phyloP scores from a whole-genome alignment of 1,284 basidiomycete species.

The Ustilago loliicola region DNA sequence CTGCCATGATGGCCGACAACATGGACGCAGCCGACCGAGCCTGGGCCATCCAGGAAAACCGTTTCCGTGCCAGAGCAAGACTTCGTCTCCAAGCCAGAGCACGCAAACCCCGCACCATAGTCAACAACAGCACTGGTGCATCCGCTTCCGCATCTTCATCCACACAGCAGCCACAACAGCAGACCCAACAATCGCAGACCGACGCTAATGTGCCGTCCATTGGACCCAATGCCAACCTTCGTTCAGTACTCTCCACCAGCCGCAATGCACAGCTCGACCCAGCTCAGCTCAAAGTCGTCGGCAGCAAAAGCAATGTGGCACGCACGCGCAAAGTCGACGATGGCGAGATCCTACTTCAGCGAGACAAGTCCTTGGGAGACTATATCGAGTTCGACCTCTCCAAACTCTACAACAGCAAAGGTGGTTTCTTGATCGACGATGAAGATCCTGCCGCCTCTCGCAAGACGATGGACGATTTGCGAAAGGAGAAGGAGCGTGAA shows the following conservation, averaged over 20 bases:
- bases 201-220: conserved; percentile 26
- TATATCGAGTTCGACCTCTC: conserved; percentile 70
- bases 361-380: conserved; percentile 65
- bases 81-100: conserved; percentile 42
- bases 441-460: conserved; percentile 34
- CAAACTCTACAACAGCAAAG: conserved; percentile 67
- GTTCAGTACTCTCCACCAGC: conserved; percentile 43
- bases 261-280: conserved; percentile 54
- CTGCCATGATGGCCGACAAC: conserved; percentile 23
- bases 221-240: conserved; percentile 52
- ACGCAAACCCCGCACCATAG: conserved; percentile 22
- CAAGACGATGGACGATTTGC: conserved; percentile 62
- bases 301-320: conserved; percentile 39
- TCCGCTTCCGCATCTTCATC: conserved; percentile 13
- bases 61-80: conserved; percentile 37
- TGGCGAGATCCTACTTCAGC: conserved; percentile 53
- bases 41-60: conserved; percentile 48
- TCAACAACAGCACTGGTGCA: conserved; percentile 12
- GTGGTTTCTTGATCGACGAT: conserved; percentile 68
- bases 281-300: conserved; percentile 34
- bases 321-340: conserved; percentile 37
- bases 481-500: conserved; percentile 65
- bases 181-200: conserved; percentile 7
- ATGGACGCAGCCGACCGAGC: conserved; percentile 44
- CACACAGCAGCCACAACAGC: not conserved